Conservation (phyloP, 2,329 filamentous ascomycete species). For the Nemania sp. region DNA sequence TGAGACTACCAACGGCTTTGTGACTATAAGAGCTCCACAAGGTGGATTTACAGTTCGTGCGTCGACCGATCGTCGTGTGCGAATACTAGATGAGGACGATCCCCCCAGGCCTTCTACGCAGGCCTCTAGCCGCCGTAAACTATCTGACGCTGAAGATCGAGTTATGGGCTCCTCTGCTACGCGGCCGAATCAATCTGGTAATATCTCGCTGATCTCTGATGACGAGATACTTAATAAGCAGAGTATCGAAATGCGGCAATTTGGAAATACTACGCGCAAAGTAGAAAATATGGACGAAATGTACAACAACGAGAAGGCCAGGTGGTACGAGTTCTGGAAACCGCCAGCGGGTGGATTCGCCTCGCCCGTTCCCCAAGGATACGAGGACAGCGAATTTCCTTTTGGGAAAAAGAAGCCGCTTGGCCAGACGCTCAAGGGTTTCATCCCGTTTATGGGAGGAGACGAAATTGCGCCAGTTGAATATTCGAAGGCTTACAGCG, state of each 20-base stretch:
- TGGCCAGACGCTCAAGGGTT: constrained; percentile 63
- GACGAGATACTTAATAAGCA: constrained; percentile 51
- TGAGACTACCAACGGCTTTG: constrained; percentile 68
- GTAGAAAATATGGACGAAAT: constrained; percentile 62
- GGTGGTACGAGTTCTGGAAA: constrained; percentile 75
- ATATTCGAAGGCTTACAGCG: constrained; percentile 74
- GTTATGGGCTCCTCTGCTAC: constrained; percentile 48
- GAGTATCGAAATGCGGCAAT: constrained; percentile 49
- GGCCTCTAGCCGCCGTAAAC: constrained; percentile 38
- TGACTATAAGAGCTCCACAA: constrained; percentile 48
- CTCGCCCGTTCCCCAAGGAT: constrained; percentile 70
- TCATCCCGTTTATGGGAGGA: constrained; percentile 63
- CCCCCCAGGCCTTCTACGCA: constrained; percentile 46
- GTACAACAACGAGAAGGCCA: constrained; percentile 58
- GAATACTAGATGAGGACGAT: constrained; percentile 52
- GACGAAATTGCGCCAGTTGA: constrained; percentile 58
- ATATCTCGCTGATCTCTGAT: constrained; percentile 55
- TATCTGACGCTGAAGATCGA: constrained; percentile 42
- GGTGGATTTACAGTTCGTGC: constrained; percentile 40
- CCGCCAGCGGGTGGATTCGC: constrained; percentile 70
- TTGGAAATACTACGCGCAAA: constrained; percentile 66
- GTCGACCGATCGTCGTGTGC: constrained; percentile 49
- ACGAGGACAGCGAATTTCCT: constrained; percentile 59
- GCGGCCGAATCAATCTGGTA: constrained; percentile 51
- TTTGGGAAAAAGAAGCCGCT: constrained; percentile 61